Evolutionary conservation across 345 rosid species (phyloP).

Genomic region (Populus davidiana): DNA sequence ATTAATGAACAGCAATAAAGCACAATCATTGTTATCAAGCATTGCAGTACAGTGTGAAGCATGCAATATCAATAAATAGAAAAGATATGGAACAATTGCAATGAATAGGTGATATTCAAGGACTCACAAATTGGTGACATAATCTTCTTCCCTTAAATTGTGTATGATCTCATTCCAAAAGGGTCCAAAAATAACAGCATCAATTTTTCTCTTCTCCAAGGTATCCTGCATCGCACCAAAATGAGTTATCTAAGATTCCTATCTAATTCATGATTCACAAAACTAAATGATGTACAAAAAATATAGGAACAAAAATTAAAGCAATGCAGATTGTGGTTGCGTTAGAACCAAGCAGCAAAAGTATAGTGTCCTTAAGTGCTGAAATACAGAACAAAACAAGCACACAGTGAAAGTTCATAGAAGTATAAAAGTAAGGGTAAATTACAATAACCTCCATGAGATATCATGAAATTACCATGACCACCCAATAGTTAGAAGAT

Average conservation of each 20-base stretch:
- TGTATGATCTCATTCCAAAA: slow-evolving; percentile 93
- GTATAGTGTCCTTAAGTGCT: no score
- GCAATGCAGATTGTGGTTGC: background rate
- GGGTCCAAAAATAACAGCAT: slow-evolving; percentile 87
- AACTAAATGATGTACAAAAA: background rate
- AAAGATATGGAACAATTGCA: background rate
- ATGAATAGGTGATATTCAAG: background rate
- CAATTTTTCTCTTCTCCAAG: slow-evolving; percentile 57
- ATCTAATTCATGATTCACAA: background rate
- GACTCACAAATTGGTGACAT: slow-evolving; percentile 73
- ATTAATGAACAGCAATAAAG: background rate
- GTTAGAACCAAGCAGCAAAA: no score
- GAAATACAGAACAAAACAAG: no score
- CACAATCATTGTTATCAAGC: slow-evolving; percentile 4
- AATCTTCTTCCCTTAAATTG: slow-evolving; percentile 91
- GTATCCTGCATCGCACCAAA: slow-evolving; percentile 37
- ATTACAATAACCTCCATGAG: no score
- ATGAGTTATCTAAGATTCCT: background rate
- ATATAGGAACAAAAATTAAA: background rate
- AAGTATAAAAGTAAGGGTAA: no score
- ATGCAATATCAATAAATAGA: slow-evolving; percentile 7
- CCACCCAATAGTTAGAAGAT: no score
- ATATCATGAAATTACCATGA: no score
- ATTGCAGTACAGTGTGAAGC: background rate
- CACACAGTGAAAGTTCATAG: no score